Evolutionary conservation across 768 basidiomycete genomes (phyloP), one percentile per base, ranked within the genome.

Genomic region (Tricholoma hemisulphureum): DNA sequence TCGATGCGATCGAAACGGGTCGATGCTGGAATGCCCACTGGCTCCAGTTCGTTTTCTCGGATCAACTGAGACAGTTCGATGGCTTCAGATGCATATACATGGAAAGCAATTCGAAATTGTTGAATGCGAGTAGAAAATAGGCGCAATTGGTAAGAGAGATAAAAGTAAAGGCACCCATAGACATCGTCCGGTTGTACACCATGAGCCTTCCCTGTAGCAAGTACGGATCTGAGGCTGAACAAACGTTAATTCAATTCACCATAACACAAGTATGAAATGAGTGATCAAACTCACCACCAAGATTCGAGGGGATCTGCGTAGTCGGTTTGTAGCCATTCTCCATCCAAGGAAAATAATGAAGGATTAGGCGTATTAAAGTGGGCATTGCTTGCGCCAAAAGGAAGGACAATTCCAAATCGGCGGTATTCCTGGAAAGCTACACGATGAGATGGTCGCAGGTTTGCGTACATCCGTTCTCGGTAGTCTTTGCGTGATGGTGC

Each of bases 341-440:
- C 75, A 7, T 71, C 29, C 2, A 59, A 58, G 2, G 71, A 70
- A 55, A 81, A 80, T 10, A 83, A 69, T 6, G 73, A 77, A 0
- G 61, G 51, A 49, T 82, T 83, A 0, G 76, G 71, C 0, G 48
- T 53, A 49, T 75, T 77, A 58, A 76, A 81, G 56, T 78, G 72
- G 0, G 72, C 71, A 29, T 72, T 73, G 7, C 65, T 32, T 2
- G 77, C 78, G 8, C 79, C 80, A 50, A 81, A 80, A 9, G 80
- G 82, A n/a, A 81, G 69, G n/a, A 83, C 37, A 16, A 82, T 61
- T 6, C 81, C 81, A 43, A 69, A 73, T 16, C 70, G 61, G 24
- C 74, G 73, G 59, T 69, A 80, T 31, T 74, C 64, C 28, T 73
- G 55, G 57, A 75, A 73, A 14, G 81, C 75, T 10, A 77, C 67